phyloP scores from a whole-genome alignment of 371 early-diverging fungal genomes.

The Mucor piriformis region DNA sequence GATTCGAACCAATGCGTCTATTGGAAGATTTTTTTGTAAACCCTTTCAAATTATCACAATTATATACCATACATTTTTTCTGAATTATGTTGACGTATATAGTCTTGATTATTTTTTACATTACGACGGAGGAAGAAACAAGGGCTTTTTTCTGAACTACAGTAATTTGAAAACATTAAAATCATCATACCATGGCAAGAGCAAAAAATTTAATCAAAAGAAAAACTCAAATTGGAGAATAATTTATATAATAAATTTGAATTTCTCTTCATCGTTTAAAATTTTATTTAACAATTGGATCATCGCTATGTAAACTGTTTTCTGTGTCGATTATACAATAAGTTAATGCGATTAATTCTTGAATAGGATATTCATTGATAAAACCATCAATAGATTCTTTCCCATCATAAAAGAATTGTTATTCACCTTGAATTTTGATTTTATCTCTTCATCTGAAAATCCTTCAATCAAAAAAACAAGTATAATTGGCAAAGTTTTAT shows the following conservation, averaged over 20 bases:
- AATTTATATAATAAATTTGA: background rate
- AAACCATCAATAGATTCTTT: conserved; percentile 10
- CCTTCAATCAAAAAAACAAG: conserved; percentile 10
- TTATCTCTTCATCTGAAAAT: conserved; percentile 13
- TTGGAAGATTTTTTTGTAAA: too few species aligned
- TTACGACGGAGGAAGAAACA: conserved; percentile 2
- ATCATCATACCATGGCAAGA: conserved; percentile 3
- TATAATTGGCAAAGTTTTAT: conserved; percentile 1
- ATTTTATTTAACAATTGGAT: conserved; percentile 15
- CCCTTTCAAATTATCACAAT: too few species aligned
- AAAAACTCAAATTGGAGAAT: conserved; percentile 8
- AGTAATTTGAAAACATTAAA: conserved; percentile 7
- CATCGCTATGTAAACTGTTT: conserved; percentile 14
- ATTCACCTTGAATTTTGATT: conserved; percentile 6
- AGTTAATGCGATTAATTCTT: conserved; percentile 14
- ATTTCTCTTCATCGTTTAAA: background rate
- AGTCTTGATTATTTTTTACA: too few species aligned
- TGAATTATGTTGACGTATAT: too few species aligned
- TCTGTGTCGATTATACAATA: conserved; percentile 12
- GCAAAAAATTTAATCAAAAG: conserved; percentile 9
- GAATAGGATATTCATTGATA: conserved; percentile 18
- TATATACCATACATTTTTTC: too few species aligned
- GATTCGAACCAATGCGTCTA: too few species aligned
- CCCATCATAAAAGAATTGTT: conserved; percentile 12
- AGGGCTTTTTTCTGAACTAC: conserved; percentile 5